Evolutionary conservation across 495 filamentous ascomycete genomes (phyloP), one percentile per base, ranked within the genome.

Genomic region (Penicillium angulare): DNA sequence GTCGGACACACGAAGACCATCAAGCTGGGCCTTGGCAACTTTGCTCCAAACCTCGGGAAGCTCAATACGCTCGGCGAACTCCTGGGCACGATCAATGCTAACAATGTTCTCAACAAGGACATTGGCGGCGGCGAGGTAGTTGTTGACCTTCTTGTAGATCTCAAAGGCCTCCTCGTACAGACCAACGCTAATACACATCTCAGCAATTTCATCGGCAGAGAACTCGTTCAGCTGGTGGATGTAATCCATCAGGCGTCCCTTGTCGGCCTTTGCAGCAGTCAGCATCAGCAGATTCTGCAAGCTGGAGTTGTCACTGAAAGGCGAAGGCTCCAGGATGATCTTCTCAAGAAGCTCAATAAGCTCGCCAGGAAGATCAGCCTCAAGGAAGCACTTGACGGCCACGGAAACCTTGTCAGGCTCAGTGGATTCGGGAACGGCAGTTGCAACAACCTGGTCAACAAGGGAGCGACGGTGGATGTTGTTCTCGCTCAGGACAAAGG

Each of bases 311-410:
- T 99, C 95, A 57, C 89, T 96, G 79, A 99, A 97, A 20, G 89
- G 86, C 8, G 92, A 95, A 15, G 95, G 95, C 73, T 99, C 95
- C 17, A 99, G 79, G 42, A 99, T 93, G 52, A 99, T 99, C 85
- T 99, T 99, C 75, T 99, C 95, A 10, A 99, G 81, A 34, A 99
- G 82, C 69, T 99, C 95, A 52, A 99, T 97, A 31, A 99, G 78
- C 73, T 99, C 95, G 23, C 83, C 86, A 6, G 95, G 95, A 50
- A 99, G 78, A 61, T 99, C 95, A 49, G 84, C 85, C 29, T 83
- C 83, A 46, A 99, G 79, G 78, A 99, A 97, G 29, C 90, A 87
- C 57, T 92, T 87, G 40, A 98, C 93, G 31, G 95, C 95, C 49
- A 95, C 80, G 12, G 91, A 97, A 29, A 99, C 92, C 74, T 95